These are phyloP conservation scores for Laburnicola sp. DNA, from an alignment of 2,329 filamentous ascomycete genomes.

Conservation along the genomic window DNA sequence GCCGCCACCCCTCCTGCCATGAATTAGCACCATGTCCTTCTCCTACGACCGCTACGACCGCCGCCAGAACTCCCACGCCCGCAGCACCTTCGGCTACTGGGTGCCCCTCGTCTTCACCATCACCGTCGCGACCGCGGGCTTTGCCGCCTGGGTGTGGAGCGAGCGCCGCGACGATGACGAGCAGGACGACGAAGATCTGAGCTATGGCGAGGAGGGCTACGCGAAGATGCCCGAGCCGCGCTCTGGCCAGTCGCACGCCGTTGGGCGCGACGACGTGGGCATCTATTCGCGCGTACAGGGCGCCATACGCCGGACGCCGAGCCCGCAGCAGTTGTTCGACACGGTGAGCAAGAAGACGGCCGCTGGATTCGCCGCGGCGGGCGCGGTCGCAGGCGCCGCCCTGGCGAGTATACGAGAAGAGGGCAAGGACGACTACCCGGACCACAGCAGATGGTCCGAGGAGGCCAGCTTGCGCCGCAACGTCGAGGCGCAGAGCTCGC, in stretches of 20 bases:
- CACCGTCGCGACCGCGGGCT: slow-evolving; percentile 80
- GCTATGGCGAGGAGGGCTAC: slow-evolving; percentile 48
- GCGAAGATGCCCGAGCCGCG: slow-evolving; percentile 24
- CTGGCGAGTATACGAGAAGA: slow-evolving; percentile 83
- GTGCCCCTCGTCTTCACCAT: slow-evolving; percentile 84
- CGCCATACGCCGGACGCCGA: slow-evolving; percentile 78
- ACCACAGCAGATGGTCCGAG: slow-evolving; percentile 90
- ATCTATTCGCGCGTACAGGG: slow-evolving; percentile 79
- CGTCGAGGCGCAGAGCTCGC: slow-evolving; percentile 42
- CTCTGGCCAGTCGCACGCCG: slow-evolving; percentile 26
- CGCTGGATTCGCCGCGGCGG: slow-evolving; percentile 80
- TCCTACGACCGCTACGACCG: slow-evolving; percentile 60
- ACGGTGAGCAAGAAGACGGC: slow-evolving; percentile 78
- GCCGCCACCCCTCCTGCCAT: neutral
- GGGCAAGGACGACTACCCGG: slow-evolving; percentile 75
- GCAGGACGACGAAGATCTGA: slow-evolving; percentile 58
- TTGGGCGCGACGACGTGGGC: slow-evolving; percentile 50
- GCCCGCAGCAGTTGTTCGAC: slow-evolving; percentile 86
- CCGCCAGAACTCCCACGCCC: slow-evolving; percentile 58
- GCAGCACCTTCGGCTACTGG: slow-evolving; percentile 75
- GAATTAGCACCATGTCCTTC: slow-evolving; percentile 39
- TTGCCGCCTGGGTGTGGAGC: slow-evolving; percentile 93
- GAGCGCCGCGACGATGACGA: slow-evolving; percentile 76
- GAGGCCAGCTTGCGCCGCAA: slow-evolving; percentile 71
- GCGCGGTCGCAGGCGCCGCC: slow-evolving; percentile 79